Evolutionary conservation across 2,329 filamentous ascomycete species (phyloP).

Genomic region (Ophiocordyceps camponoti-rufipedis): DNA sequence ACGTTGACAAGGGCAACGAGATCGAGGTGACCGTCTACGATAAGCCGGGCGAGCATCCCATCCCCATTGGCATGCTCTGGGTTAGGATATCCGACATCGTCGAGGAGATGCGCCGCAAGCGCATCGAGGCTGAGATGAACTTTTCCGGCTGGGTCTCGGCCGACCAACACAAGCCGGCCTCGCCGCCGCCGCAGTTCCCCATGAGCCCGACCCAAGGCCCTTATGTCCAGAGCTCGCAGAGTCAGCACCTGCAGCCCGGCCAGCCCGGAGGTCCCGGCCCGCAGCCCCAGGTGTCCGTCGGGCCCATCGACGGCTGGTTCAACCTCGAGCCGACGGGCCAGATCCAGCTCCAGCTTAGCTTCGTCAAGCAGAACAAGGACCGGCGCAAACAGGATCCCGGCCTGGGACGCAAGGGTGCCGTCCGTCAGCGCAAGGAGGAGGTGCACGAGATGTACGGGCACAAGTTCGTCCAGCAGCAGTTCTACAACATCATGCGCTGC

Average conservation of each 20-base stretch:
- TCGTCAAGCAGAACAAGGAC: constrained; percentile 78
- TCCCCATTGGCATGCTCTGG: constrained; percentile 92
- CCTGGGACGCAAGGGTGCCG: constrained; percentile 84
- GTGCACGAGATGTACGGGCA: constrained; percentile 97
- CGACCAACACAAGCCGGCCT: constrained; percentile 49
- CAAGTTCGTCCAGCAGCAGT: constrained; percentile 96
- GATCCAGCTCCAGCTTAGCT: constrained; percentile 80
- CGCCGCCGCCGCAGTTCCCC: constrained; percentile 36
- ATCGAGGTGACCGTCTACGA: constrained; percentile 97
- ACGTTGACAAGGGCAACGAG: constrained; percentile 97
- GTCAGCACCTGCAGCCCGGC: constrained; percentile 7
- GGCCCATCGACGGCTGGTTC: constrained; percentile 85
- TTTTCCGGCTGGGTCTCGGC: constrained; percentile 93
- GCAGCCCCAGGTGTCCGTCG: constrained; percentile 34
- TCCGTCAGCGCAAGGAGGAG: constrained; percentile 94
- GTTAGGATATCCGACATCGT: constrained; percentile 92
- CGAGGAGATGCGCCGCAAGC: constrained; percentile 93
- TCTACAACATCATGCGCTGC: constrained; percentile 99
- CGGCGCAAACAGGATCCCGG: constrained; percentile 71
- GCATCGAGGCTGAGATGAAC: constrained; percentile 89
- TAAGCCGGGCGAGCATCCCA: constrained; percentile 74
- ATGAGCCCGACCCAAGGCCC: constrained; percentile 28
- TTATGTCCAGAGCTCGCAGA: constrained; percentile 24
- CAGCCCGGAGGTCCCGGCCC: constrained; percentile 16
- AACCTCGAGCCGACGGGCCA: constrained; percentile 86